Percentiles rank a stretch among this genome's conserved stretches.
Evolutionary conservation across 1,284 basidiomycete species (phyloP).

Genomic region (Austropuccinia psidii): DNA sequence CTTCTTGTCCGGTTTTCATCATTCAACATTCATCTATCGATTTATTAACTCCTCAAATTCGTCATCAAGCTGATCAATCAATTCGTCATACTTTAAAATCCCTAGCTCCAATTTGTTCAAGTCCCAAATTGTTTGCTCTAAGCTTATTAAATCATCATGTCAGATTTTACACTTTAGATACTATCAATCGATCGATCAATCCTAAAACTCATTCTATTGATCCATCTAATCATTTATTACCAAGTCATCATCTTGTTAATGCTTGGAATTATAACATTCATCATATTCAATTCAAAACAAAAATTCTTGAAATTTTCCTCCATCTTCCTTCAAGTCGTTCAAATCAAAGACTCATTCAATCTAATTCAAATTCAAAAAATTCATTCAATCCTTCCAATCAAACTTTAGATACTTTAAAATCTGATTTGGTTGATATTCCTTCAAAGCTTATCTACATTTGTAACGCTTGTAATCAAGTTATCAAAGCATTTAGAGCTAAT

Average conservation of each 20-base stretch:
- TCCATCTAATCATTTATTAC: slow-evolving; percentile 13
- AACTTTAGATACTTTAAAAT: not conserved
- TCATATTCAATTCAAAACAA: not conserved
- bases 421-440: not conserved
- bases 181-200: slow-evolving; percentile 11
- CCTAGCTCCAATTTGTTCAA: not conserved
- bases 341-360: too few relatives aligned
- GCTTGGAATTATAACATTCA: slow-evolving; percentile 11
- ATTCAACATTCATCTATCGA: slow-evolving; percentile 19
- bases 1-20: not conserved
- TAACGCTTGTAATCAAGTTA: slow-evolving; percentile 4
- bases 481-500: slow-evolving; percentile 23
- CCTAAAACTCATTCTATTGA: not conserved
- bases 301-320: too few relatives aligned
- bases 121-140: not conserved
- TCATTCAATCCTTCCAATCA: not conserved
- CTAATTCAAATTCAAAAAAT: not conserved
- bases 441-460: not conserved
- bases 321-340: too few relatives aligned
- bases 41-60: not conserved
- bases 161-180: slow-evolving; percentile 15
- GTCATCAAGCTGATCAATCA: not conserved
- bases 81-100: slow-evolving; percentile 9
- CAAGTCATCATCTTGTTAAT: not conserved
- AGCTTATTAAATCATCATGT: not conserved